These are phyloP conservation scores for Boletellus ananiceps DNA, from an alignment of 768 basidiomycete genomes.

Conservation along the genomic window DNA sequence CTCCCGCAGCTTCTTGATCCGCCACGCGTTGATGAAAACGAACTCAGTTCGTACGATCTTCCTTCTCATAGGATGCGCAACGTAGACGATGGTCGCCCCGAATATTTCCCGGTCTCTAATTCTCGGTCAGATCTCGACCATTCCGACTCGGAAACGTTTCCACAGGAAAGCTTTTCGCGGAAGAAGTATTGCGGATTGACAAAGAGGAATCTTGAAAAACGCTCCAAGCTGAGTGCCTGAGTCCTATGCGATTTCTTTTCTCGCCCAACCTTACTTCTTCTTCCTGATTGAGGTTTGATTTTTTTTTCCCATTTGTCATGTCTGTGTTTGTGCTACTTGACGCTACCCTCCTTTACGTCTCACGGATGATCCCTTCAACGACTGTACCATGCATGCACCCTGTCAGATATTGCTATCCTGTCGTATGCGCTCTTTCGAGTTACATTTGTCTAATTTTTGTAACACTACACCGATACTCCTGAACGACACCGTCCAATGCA, in stretches of 20 bases:
- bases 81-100: constrained; percentile 24
- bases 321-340: constrained; percentile 10
- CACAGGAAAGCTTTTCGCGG: constrained; percentile 20
- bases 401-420: constrained; percentile 13
- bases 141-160: constrained; percentile 24
- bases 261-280: constrained; percentile 6
- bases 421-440: constrained; percentile 21
- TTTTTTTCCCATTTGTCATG: not conserved
- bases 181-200: constrained; percentile 21
- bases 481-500: constrained; percentile 14
- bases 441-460: constrained; percentile 31
- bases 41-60: constrained; percentile 26
- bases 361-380: constrained; percentile 20
- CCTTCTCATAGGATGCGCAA: constrained; percentile 15
- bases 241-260: constrained; percentile 3
- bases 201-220: constrained; percentile 24
- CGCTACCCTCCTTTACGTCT: constrained; percentile 16
- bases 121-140: constrained; percentile 33
- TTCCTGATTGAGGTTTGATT: not conserved
- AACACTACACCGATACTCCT: constrained; percentile 20
- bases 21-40: constrained; percentile 19
- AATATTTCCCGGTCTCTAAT: constrained; percentile 34
- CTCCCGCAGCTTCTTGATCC: constrained; percentile 27
- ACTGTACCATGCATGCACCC: constrained; percentile 28
- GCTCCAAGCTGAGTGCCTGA: constrained; percentile 27